These are phyloP conservation scores for Flaveria brownii DNA, from an alignment of 129 eudicot genomes.

Conservation along the genomic window DNA sequence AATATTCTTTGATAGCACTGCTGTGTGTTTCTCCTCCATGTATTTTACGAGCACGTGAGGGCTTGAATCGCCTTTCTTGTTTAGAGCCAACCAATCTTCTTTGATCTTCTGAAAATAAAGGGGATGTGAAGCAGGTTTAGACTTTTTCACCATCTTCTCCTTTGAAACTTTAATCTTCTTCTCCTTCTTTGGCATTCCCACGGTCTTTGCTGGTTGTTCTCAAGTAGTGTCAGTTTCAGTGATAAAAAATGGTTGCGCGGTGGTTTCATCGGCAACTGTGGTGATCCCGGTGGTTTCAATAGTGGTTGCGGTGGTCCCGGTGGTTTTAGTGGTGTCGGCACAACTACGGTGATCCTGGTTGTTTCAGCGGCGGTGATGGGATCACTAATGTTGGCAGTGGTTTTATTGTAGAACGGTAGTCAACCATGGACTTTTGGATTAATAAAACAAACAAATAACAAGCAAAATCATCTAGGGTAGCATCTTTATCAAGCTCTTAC, in stretches of 20 bases:
- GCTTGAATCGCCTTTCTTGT: conserved; percentile 71
- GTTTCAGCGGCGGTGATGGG: too few relatives aligned
- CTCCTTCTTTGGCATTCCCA: conserved; percentile 31
- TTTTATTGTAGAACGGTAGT: too few relatives aligned
- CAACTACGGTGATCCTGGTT: too few relatives aligned
- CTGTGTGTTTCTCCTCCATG: conserved; percentile 75
- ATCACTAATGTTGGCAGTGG: too few relatives aligned
- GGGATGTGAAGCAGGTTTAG: conserved; percentile 60
- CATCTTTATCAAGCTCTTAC: conserved; percentile 24
- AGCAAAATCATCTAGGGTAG: conserved; percentile 11
- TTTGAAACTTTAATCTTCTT: conserved; percentile 39
- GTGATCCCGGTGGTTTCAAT: too few relatives aligned
- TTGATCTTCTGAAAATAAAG: conserved; percentile 87
- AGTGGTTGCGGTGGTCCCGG: too few relatives aligned
- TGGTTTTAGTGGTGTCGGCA: too few relatives aligned
- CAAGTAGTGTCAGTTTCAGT: neutral
- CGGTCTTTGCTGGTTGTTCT: conserved; percentile 30
- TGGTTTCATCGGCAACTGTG: too few relatives aligned
- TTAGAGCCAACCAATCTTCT: conserved; percentile 61
- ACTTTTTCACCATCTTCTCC: conserved; percentile 48
- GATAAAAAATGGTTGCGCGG: too few relatives aligned
- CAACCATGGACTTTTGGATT: neutral
- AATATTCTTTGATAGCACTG: conserved; percentile 65
- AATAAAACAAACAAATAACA: conserved; percentile 16
- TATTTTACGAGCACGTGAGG: conserved; percentile 69